phyloP scores from a whole-genome alignment of 148 eudicot genomes.

The Beta vulgaris region DNA sequence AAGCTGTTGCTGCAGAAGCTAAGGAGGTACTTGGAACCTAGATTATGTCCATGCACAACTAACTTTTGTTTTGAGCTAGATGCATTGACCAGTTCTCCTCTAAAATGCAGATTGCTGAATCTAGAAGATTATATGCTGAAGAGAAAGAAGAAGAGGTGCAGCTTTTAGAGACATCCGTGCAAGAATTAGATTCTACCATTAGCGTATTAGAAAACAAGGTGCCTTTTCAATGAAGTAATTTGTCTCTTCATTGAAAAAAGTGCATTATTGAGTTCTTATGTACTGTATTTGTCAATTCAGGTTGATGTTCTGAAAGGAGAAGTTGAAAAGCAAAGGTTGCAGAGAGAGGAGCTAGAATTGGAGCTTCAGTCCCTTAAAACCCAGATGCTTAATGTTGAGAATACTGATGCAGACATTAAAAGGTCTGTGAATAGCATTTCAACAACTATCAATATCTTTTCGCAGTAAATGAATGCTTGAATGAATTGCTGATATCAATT shows the following conservation, averaged over 20 bases:
- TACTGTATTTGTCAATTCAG: conserved; percentile 28
- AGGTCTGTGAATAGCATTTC: conserved; percentile 38
- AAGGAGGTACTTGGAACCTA: conserved; percentile 59
- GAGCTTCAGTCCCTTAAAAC: conserved; percentile 77
- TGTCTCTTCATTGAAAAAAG: background rate
- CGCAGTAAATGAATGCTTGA: background rate
- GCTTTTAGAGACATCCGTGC: conserved; percentile 82
- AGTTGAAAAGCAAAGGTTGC: conserved; percentile 79
- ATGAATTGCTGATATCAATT: background rate
- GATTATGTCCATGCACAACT: background rate
- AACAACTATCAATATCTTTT: background rate
- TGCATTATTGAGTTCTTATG: conserved; percentile 8
- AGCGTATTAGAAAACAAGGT: conserved; percentile 86
- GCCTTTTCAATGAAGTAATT: background rate
- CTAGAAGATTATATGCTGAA: conserved; percentile 57
- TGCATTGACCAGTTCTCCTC: background rate
- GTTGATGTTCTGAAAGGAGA: conserved; percentile 70
- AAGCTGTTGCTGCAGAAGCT: conserved; percentile 71
- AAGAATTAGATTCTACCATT: conserved; percentile 80
- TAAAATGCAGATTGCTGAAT: conserved; percentile 56
- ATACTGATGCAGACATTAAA: conserved; percentile 64
- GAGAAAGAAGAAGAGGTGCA: conserved; percentile 92
- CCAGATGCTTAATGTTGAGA: conserved; percentile 56
- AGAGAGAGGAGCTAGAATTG: conserved; percentile 83
- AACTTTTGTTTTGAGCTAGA: conserved; percentile 6